Base-by-base conservation (phyloP, 2,329 filamentous ascomycete genomes). In the Hypoxylon sp. region DNA sequence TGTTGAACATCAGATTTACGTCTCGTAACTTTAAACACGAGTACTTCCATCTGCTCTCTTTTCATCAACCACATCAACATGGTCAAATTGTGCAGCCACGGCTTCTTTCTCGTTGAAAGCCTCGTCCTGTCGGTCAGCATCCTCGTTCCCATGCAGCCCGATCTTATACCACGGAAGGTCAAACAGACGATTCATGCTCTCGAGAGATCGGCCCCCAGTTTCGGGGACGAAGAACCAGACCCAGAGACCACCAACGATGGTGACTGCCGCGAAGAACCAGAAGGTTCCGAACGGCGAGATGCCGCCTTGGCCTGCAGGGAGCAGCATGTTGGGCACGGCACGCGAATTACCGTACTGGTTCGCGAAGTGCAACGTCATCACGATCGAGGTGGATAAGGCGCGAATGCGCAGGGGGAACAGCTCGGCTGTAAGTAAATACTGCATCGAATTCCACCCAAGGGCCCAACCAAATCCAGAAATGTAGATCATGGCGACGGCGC, bases 281-380 rank as follows among this genome's bases (percentile, higher is more conserved):
- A 94, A 94, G 0, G 92, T 94, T 0, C 92, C 92, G 65, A 85
- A 87, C 38, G 84, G 83, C 11, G 78, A 82, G 66, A 89, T 84
- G 1, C 86, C 86, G 2, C 85, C 85, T 0, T 81, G 34, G 0
- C 66, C 17, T 0, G 67, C 65, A 0, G 80, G 70, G 0, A 94
- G 82, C 48, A 94, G 86, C 91, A 94, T 93, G 70, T 89, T 87
- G 1, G 91, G 92, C 0, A 93, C 89, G 0, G 92, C 91, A 36
- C 92, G 89, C 0, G 88, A 86, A 81, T 92, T 93, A 25, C 91
- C 92, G 76, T 93, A 94, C 79, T 93, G 91, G 78, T 93, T 93
- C 65, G 86, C 89, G 75, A 94, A 94, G 79, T 94, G 91, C 65
- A 93, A 85, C 0, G 89, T 91, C 92, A 94, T 94, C 50, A 90